Evolutionary conservation across 2,329 filamentous ascomycete genomes (phyloP).

Genomic region (Diaporthe citriasiana): DNA sequence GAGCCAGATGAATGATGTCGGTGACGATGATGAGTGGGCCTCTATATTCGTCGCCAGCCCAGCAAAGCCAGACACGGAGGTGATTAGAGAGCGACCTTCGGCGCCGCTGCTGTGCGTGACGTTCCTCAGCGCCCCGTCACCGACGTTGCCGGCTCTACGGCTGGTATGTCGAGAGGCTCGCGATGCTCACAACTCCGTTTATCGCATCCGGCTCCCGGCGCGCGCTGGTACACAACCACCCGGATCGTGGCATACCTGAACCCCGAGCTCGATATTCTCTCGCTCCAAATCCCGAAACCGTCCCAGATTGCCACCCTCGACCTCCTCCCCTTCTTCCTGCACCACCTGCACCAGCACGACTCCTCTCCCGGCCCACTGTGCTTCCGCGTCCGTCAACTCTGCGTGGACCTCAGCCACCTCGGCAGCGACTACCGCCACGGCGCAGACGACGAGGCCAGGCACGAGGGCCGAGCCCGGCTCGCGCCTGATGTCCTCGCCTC

Average conservation of each 20-base stretch:
- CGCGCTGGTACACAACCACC: neutral
- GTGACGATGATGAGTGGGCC: slow-evolving; percentile 1
- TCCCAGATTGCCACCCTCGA: slow-evolving; percentile 8
- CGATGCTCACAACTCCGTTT: slow-evolving; percentile 13
- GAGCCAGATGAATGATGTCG: neutral
- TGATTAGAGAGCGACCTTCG: neutral
- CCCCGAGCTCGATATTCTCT: slow-evolving; percentile 29
- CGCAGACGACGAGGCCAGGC: neutral
- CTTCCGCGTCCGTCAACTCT: slow-evolving; percentile 31
- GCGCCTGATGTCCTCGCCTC: neutral
- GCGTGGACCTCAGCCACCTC: slow-evolving; percentile 19
- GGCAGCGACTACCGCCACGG: neutral
- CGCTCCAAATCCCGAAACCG: neutral
- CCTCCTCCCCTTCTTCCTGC: slow-evolving; percentile 27
- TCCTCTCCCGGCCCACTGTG: slow-evolving; percentile 1
- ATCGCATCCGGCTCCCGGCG: slow-evolving; percentile 13
- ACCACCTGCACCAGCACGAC: slow-evolving; percentile 20
- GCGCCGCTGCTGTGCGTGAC: neutral
- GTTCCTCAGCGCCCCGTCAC: slow-evolving; percentile 1
- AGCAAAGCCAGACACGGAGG: neutral
- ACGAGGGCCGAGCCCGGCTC: neutral
- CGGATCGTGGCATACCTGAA: slow-evolving; percentile 1
- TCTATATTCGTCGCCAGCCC: neutral
- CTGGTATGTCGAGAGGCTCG: slow-evolving; percentile 22
- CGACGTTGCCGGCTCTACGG: slow-evolving; percentile 3